A percentile compares a stretch with the other conserved stretches of the same genome.
phyloP scores from a whole-genome alignment of 208 protist species.

The Trypanosoma theileri region DNA sequence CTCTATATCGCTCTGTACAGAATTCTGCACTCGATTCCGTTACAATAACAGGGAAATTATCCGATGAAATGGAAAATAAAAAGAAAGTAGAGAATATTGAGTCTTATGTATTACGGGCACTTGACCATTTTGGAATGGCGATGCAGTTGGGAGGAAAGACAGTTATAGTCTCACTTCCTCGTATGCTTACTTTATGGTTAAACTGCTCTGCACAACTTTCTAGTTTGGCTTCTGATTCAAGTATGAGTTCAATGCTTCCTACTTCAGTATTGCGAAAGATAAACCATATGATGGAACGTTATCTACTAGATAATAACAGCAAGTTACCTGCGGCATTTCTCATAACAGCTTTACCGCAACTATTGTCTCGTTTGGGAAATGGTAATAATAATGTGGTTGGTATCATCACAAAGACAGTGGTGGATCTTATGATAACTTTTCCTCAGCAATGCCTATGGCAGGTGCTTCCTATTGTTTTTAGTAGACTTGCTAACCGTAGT shows the following conservation, averaged over 20 bases:
- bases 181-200: slow-evolving; percentile 96
- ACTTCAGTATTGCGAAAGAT: slow-evolving; percentile 26
- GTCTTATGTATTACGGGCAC: slow-evolving; percentile 46
- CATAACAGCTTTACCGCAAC: slow-evolving; percentile 80
- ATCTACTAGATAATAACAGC: slow-evolving; percentile 26
- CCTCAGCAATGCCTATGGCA: slow-evolving; percentile 90
- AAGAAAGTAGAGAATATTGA: slow-evolving; percentile 43
- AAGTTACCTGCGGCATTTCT: slow-evolving; percentile 53
- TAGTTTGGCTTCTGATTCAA: slow-evolving; percentile 20
- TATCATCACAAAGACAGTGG: slow-evolving; percentile 65
- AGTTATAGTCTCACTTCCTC: slow-evolving; percentile 91
- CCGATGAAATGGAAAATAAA: slow-evolving; percentile 17
- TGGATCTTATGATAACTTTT: slow-evolving; percentile 63
- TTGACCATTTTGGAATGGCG: slow-evolving; percentile 85
- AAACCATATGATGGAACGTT: slow-evolving; percentile 31
- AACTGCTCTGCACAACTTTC: slow-evolving; percentile 58
- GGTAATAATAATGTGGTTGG: slow-evolving; percentile 41
- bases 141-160: slow-evolving; percentile 81
- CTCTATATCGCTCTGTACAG: slow-evolving; percentile 47
- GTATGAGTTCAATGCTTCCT: slow-evolving; percentile 20
- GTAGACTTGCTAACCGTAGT: slow-evolving; percentile 41
- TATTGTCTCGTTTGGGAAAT: slow-evolving; percentile 91
- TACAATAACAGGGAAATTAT: background rate
- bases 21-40: background rate
- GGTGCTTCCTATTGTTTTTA: slow-evolving; percentile 76